These are phyloP conservation scores for Butyriboletus loyo DNA, from an alignment of 768 basidiomycete genomes.

Conservation along the genomic window DNA sequence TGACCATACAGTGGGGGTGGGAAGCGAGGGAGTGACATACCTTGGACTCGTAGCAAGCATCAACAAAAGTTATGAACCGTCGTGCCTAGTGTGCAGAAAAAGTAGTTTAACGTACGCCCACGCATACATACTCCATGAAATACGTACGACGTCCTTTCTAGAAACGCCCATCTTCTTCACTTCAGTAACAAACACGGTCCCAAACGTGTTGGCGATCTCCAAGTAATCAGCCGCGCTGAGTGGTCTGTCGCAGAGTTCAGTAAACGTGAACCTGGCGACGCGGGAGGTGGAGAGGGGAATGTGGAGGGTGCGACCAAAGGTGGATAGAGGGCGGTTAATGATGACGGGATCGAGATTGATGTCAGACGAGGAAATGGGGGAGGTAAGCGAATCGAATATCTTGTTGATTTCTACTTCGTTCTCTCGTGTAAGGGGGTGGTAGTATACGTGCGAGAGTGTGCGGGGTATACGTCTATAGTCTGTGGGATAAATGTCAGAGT, in stretches of 20 bases:
- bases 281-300: slow-evolving; percentile 78
- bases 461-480: slow-evolving; percentile 95
- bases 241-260: slow-evolving; percentile 83
- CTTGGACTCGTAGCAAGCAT: slow-evolving; percentile 94
- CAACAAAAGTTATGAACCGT: slow-evolving; percentile 96
- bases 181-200: slow-evolving; percentile 82
- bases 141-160: slow-evolving; percentile 77
- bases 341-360: slow-evolving; percentile 47
- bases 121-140: background rate
- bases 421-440: slow-evolving; percentile 67
- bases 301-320: slow-evolving; percentile 86
- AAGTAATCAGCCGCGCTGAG: slow-evolving; percentile 95
- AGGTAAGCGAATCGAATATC: slow-evolving; percentile 74
- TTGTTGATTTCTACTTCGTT: slow-evolving; percentile 73
- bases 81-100: slow-evolving; percentile 54
- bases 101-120: background rate
- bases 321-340: slow-evolving; percentile 59
- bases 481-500: slow-evolving; percentile 27
- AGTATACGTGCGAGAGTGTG: slow-evolving; percentile 92
- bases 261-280: slow-evolving; percentile 84
- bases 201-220: slow-evolving; percentile 85
- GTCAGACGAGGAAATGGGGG: slow-evolving; percentile 38
- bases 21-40: slow-evolving; percentile 32
- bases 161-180: slow-evolving; percentile 86
- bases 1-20: background rate